These are phyloP conservation scores for Tricholoma hemisulphureum DNA, from an alignment of 768 basidiomycete species.

Conservation along the genomic window DNA sequence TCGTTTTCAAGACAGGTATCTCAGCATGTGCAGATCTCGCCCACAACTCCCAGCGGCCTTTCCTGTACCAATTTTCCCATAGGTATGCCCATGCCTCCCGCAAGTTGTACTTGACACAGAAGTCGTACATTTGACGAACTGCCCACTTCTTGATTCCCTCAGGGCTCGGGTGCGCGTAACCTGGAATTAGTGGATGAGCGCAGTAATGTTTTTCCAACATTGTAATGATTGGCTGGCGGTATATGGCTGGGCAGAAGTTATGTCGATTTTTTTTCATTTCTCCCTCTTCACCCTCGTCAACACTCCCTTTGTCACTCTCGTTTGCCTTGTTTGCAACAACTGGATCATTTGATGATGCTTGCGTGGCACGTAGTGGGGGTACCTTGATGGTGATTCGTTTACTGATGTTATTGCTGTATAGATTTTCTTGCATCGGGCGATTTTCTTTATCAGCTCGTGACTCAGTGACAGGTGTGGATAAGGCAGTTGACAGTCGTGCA, in stretches of 20 bases:
- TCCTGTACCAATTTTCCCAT: neutral
- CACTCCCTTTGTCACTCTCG: neutral
- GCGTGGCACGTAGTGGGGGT: neutral
- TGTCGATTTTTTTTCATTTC: neutral
- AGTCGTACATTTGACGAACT: neutral
- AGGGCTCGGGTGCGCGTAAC: neutral
- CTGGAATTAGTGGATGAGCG: neutral
- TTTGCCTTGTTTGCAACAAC: neutral
- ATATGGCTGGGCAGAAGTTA: constrained; percentile 16
- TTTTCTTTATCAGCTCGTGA: neutral
- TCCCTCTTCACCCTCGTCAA: neutral
- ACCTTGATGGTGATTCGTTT: neutral
- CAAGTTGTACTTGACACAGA: neutral
- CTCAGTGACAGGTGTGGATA: neutral
- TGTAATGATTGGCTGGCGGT: constrained; percentile 5
- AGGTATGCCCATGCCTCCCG: neutral
- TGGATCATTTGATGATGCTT: neutral
- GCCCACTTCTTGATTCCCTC: neutral
- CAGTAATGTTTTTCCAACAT: neutral
- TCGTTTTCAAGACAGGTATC: constrained; percentile 27
- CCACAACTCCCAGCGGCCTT: neutral
- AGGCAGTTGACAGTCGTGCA: neutral
- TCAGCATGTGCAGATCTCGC: constrained; percentile 4
- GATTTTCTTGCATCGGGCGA: neutral
- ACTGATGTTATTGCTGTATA: neutral